Percentiles rank a stretch among this genome's conserved stretches.
Evolutionary conservation across 805 yeast genomes (phyloP).

Genomic region (Metschnikowia noctiluminum): DNA sequence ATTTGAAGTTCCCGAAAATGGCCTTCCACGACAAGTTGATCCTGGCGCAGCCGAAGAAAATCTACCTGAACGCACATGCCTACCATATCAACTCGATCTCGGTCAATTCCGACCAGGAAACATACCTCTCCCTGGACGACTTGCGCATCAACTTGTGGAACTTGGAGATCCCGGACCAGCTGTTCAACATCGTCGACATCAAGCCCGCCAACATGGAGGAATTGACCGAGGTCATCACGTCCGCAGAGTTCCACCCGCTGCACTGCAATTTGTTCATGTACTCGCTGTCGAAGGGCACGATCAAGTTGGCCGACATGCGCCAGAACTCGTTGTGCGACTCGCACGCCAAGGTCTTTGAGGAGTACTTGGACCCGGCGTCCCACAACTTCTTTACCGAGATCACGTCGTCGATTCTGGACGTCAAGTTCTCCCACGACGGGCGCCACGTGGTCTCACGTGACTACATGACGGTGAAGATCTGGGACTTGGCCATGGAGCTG

Average conservation of each 20-base stretch:
- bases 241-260: conserved; percentile 93
- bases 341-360: conserved; percentile 86
- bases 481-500: conserved; percentile 98
- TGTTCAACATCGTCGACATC: conserved; percentile 95
- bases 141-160: conserved; percentile 95
- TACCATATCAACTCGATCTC: conserved; percentile 96
- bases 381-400: conserved; percentile 97
- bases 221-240: conserved; percentile 93
- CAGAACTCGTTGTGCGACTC: conserved; percentile 89
- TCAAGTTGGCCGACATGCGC: conserved; percentile 95
- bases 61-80: conserved; percentile 95
- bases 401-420: conserved; percentile 90
- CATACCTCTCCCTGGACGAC: conserved; percentile 90
- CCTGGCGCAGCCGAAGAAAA: conserved; percentile 89
- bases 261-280: conserved; percentile 94
- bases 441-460: conserved; percentile 95
- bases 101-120: conserved; percentile 93
- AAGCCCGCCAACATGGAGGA: conserved; percentile 99
- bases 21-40: conserved; percentile 93
- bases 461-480: conserved; percentile 93
- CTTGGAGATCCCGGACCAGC: conserved; percentile 87
- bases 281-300: conserved; percentile 91
- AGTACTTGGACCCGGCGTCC: conserved; percentile 84
- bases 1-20: conserved; percentile 77
- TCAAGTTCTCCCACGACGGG: conserved; percentile 88